These are phyloP conservation scores for Syzygium jambos DNA, from an alignment of 345 rosid species.

Conservation along the genomic window DNA sequence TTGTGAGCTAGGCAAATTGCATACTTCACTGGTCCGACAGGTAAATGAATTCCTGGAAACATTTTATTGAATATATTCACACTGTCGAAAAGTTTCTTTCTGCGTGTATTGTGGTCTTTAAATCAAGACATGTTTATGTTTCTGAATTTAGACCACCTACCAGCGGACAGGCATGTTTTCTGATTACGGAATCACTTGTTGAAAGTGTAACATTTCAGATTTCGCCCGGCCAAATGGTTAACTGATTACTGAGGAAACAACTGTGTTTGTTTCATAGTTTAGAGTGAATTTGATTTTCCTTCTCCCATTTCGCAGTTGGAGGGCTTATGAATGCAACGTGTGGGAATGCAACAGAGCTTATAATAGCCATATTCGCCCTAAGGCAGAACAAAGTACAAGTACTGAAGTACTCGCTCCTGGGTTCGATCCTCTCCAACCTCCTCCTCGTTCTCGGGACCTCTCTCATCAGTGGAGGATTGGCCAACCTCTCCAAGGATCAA, in stretches of 20 bases:
- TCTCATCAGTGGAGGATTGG: slow-evolving; percentile 76
- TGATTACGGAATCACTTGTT: background rate
- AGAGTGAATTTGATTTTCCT: background rate
- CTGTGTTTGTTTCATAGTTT: background rate
- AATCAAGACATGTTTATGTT: background rate
- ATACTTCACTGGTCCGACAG: slow-evolving; percentile 88
- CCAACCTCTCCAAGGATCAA: slow-evolving; percentile 68
- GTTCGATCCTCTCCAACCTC: slow-evolving; percentile 82
- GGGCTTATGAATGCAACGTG: slow-evolving; percentile 92
- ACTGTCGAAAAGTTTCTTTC: background rate
- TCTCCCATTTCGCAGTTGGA: slow-evolving; percentile 42
- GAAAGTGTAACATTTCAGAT: background rate
- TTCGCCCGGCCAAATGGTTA: background rate
- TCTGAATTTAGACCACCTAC: background rate
- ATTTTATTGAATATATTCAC: background rate
- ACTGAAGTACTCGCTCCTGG: slow-evolving; percentile 71
- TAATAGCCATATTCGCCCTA: slow-evolving; percentile 78
- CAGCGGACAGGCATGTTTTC: background rate
- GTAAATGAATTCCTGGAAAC: slow-evolving; percentile 21
- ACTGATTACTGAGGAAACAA: background rate
- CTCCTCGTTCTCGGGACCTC: slow-evolving; percentile 83
- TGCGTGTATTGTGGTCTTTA: background rate
- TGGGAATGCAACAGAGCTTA: slow-evolving; percentile 90
- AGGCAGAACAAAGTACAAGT: slow-evolving; percentile 55
- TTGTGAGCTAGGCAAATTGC: slow-evolving; percentile 59